A percentile compares a stretch with the other conserved stretches of the same genome.
phyloP scores from a whole-genome alignment of 202 grass and related monocot species.

The Thinopyrum obtusiflorum region DNA sequence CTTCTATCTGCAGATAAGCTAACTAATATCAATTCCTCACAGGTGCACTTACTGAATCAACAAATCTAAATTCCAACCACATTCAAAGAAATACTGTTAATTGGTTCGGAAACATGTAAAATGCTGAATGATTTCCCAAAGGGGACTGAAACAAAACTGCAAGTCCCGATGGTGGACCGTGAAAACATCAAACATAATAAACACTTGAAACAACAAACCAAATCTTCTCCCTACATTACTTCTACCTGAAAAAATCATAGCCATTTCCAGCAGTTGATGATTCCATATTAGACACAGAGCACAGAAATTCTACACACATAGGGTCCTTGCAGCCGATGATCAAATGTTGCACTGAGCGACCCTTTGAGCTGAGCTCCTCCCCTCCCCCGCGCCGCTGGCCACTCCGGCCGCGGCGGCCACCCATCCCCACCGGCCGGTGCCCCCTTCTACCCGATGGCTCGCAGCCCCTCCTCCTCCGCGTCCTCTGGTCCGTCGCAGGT shows the following conservation, averaged over 20 bases:
- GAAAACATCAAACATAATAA: neutral
- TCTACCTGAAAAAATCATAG: neutral
- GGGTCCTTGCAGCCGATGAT: too few species aligned
- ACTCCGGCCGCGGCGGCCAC: too few species aligned
- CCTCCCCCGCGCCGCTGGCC: too few species aligned
- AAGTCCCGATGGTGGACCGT: neutral
- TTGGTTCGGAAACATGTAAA: neutral
- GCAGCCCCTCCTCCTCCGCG: too few species aligned
- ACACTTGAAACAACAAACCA: neutral
- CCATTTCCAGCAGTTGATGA: neutral
- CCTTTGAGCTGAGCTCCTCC: too few species aligned
- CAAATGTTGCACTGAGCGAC: too few species aligned
- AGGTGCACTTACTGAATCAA: neutral
- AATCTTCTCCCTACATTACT: neutral
- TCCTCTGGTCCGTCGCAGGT: too few species aligned
- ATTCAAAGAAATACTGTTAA: neutral
- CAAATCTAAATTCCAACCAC: neutral
- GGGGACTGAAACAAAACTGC: neutral
- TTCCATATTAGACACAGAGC: neutral
- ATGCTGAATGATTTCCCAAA: neutral
- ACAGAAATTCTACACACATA: too few species aligned
- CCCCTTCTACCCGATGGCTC: too few species aligned
- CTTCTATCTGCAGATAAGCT: slow-evolving; percentile 31
- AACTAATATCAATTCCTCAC: neutral
- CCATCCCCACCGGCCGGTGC: too few species aligned